phyloP scores from a whole-genome alignment of 768 basidiomycete genomes.

The Chalciporus piperatus region DNA sequence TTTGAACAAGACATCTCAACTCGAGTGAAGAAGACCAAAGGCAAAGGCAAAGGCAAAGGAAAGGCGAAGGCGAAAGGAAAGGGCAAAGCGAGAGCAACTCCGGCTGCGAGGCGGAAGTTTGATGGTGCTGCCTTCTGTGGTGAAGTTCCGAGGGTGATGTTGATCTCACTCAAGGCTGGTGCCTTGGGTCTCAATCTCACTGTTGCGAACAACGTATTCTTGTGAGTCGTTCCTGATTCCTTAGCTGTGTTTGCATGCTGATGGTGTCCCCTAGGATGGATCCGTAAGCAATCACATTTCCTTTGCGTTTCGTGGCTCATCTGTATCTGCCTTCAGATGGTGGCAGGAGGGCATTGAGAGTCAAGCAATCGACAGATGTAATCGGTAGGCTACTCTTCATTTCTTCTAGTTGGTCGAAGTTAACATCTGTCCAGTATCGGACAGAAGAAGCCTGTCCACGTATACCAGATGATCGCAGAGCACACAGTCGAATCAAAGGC shows the following conservation, averaged over 20 bases:
- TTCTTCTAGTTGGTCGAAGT: not conserved
- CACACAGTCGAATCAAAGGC: slow-evolving; percentile 87
- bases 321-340: slow-evolving; percentile 48
- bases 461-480: slow-evolving; percentile 88
- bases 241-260: not conserved
- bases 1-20: slow-evolving; percentile 30
- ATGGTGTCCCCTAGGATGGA: slow-evolving; percentile 58
- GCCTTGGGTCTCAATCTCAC: slow-evolving; percentile 87
- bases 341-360: slow-evolving; percentile 88
- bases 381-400: slow-evolving; percentile 44
- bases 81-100: slow-evolving; percentile 29
- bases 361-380: slow-evolving; percentile 79
- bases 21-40: slow-evolving; percentile 28
- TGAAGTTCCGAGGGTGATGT: slow-evolving; percentile 72
- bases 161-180: slow-evolving; percentile 85
- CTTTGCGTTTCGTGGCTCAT: slow-evolving; percentile 11
- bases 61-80: slow-evolving; percentile 38
- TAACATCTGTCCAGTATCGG: slow-evolving; percentile 51
- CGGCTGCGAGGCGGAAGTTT: slow-evolving; percentile 12
- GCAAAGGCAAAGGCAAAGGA: slow-evolving; percentile 27
- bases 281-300: slow-evolving; percentile 52
- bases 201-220: slow-evolving; percentile 82
- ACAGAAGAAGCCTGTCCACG: slow-evolving; percentile 78
- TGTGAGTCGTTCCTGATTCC: slow-evolving; percentile 44
- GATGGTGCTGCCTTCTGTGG: slow-evolving; percentile 24